Evolutionary conservation across 805 yeast species (phyloP).

Genomic region (Martiniozyma abietophila): DNA sequence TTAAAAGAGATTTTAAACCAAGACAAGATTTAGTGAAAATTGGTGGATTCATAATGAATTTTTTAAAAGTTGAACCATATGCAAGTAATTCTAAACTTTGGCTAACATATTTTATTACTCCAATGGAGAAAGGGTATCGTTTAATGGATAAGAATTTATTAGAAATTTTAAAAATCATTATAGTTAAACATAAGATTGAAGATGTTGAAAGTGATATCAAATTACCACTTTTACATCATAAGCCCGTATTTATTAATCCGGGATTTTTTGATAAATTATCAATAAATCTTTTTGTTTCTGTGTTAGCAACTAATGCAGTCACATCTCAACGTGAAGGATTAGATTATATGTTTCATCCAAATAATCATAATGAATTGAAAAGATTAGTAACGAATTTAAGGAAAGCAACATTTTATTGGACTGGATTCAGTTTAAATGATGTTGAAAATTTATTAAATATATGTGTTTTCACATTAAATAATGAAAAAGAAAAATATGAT

Average conservation of each 20-base stretch:
- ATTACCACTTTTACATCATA: slow-evolving; percentile 51
- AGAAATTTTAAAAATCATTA: slow-evolving; percentile 35
- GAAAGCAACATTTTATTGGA: slow-evolving; percentile 66
- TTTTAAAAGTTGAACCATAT: slow-evolving; percentile 54
- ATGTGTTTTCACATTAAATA: slow-evolving; percentile 35
- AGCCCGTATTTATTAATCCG: slow-evolving; percentile 50
- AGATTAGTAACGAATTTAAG: slow-evolving; percentile 52
- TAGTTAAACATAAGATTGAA: slow-evolving; percentile 47
- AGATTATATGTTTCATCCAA: slow-evolving; percentile 64
- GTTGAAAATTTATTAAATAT: slow-evolving; percentile 42
- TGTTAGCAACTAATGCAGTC: slow-evolving; percentile 63
- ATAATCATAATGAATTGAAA: slow-evolving; percentile 44
- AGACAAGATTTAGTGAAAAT: slow-evolving; percentile 43
- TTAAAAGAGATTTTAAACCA: slow-evolving; percentile 42
- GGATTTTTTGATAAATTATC: slow-evolving; percentile 54
- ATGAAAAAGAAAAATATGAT: slow-evolving; percentile 26
- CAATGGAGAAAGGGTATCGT: slow-evolving; percentile 32
- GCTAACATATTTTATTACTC: slow-evolving; percentile 37
- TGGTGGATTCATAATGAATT: slow-evolving; percentile 44
- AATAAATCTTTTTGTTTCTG: slow-evolving; percentile 55
- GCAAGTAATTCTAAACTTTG: slow-evolving; percentile 37
- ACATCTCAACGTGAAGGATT: slow-evolving; percentile 58
- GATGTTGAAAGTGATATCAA: slow-evolving; percentile 48
- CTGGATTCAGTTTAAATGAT: slow-evolving; percentile 57
- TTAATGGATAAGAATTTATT: slow-evolving; percentile 34